A percentile compares a stretch with the other conserved stretches of the same genome.
phyloP scores from a whole-genome alignment of 2,329 filamentous ascomycete species.

The Diaporthe destruens region DNA sequence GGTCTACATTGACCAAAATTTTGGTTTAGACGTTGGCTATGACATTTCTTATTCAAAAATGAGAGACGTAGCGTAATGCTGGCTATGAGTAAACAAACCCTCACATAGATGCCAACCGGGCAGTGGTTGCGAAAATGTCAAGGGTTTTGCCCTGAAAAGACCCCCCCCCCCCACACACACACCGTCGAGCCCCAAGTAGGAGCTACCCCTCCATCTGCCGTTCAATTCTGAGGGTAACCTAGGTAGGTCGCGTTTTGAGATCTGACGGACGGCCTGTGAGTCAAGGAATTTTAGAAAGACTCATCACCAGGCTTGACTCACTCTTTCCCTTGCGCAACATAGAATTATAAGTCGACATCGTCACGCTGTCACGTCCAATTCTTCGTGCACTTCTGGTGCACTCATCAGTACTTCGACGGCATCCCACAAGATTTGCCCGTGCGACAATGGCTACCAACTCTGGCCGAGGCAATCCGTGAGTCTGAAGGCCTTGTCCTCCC shows the following conservation, averaged over 20 bases:
- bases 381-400: conserved; percentile 69
- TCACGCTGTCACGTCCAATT: conserved; percentile 47
- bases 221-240: not conserved
- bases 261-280: conserved; percentile 11
- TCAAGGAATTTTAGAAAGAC: conserved; percentile 30
- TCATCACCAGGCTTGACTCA: conserved; percentile 32
- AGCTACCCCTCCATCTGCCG: conserved; percentile 30
- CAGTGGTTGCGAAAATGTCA: not conserved
- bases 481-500: conserved; percentile 19
- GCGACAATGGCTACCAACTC: conserved; percentile 71
- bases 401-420: conserved; percentile 63
- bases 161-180: not conserved
- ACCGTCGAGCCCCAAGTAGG: not conserved
- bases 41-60: not conserved
- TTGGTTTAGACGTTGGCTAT: not conserved
- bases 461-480: conserved; percentile 62
- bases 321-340: conserved; percentile 1
- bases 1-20: not conserved
- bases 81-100: not conserved
- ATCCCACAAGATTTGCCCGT: conserved; percentile 54
- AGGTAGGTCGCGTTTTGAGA: conserved; percentile 17
- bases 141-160: conserved; percentile 1
- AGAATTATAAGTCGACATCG: conserved; percentile 38
- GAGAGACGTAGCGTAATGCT: not conserved
- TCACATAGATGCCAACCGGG: not conserved